Base-by-base conservation (phyloP, 1,284 basidiomycete genomes). In the Ustilago vetiveriae region DNA sequence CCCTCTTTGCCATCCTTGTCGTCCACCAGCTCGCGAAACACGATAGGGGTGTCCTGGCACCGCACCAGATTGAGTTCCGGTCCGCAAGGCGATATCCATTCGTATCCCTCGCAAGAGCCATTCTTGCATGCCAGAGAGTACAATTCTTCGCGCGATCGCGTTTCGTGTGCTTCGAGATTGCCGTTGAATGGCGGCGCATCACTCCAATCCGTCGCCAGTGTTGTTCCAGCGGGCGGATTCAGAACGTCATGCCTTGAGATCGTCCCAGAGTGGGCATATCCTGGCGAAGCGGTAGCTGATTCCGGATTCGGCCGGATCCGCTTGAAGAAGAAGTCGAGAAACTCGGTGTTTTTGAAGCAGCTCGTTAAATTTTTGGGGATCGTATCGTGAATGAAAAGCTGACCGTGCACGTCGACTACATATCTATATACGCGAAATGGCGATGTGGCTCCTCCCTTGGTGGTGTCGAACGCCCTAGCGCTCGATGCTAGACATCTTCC, bases 361-460 rank as follows among this genome's bases (percentile, higher is more conserved):
- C 76, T 76, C 3, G 81, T 82, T 35, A 82, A 69, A 49, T 82
- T 82, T 50, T 82, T 80, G 2, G 74, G 74, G 7, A 73, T 69
- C 2, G 80, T 75, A 19, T 72, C 60, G 17, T 81, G 79, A 22
- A 83, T 58, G 50, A 80, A 82, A 11, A 83, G 72, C 43, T 74
- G 80, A 0, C 82, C 82, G 45, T 82, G 78, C 4, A 77, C 62
- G 46, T 82, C 77, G 9, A 81, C 51, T 36, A 76, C 79, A 59
- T 82, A 82, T 27, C 68, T 51, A 29, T 82, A 82, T 2, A 75
- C 64, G 3, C 81, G 68, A 4, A 64, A 55, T 2, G 48, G 36
- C 4, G 57, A 40, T 4, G 32, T 21, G 2, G 42, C 13, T 14
- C 5, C 29, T 5, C 30, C 26, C 6, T n/a, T 27, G 23, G 32